These are phyloP conservation scores for Ogataea wickerhamii DNA, from an alignment of 805 yeast genomes.

Conservation along the genomic window DNA sequence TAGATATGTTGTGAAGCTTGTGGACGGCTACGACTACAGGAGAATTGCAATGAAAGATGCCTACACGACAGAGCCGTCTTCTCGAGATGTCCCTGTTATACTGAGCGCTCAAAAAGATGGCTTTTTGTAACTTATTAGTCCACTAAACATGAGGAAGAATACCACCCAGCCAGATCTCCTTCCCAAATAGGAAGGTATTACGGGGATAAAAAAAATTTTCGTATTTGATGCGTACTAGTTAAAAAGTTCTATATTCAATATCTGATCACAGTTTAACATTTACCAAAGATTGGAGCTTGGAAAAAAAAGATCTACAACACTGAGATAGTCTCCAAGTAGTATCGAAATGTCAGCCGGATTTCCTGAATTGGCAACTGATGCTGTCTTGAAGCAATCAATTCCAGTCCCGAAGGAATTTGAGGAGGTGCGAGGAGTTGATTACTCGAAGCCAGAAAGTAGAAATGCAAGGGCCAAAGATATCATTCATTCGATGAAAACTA, in stretches of 20 bases:
- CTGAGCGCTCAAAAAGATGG: slow-evolving; percentile 11
- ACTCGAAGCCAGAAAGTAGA: slow-evolving; percentile 69
- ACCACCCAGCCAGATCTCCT: not conserved
- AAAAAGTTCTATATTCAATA: too few species aligned
- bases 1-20: slow-evolving; percentile 34
- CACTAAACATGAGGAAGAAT: not conserved
- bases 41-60: slow-evolving; percentile 28
- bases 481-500: slow-evolving; percentile 77
- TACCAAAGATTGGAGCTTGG: too few species aligned
- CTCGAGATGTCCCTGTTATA: slow-evolving; percentile 21
- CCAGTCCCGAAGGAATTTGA: slow-evolving; percentile 81
- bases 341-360: slow-evolving; percentile 32
- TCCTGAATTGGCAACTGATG: slow-evolving; percentile 82
- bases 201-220: not conserved
- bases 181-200: not conserved
- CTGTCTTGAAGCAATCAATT: slow-evolving; percentile 81
- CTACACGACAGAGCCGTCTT: slow-evolving; percentile 31
- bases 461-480: slow-evolving; percentile 79
- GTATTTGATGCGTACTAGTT: too few species aligned
- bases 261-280: too few species aligned
- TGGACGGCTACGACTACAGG: slow-evolving; percentile 25
- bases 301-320: too few species aligned
- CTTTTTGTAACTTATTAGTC: too few species aligned
- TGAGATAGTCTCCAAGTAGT: too few species aligned
- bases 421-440: slow-evolving; percentile 85